phyloP scores from a whole-genome alignment of 129 eudicot species.

The Flaveria sonorensis region DNA sequence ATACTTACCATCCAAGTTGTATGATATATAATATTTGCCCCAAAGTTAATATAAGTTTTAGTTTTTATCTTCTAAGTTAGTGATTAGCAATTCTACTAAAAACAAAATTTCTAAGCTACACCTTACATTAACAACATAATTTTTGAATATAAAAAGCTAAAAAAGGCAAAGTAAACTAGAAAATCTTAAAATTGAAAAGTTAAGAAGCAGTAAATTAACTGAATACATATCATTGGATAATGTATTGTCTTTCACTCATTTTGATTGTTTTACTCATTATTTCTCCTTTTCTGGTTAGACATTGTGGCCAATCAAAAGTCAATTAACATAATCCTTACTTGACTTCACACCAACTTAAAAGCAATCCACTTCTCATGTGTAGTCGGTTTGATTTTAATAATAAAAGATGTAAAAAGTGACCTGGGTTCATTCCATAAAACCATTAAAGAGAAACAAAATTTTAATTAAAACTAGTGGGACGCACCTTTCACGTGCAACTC shows the following conservation, averaged over 20 bases:
- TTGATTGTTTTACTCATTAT: background rate
- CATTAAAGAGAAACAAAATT: too few relatives aligned
- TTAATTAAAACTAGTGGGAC: too few relatives aligned
- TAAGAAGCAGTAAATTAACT: background rate
- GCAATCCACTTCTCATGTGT: too few relatives aligned
- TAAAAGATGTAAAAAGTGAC: too few relatives aligned
- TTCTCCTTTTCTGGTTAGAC: slow-evolving; percentile 10
- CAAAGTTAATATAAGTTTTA: background rate
- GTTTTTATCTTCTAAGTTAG: background rate
- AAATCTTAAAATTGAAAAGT: slow-evolving; percentile 8
- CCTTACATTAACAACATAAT: background rate
- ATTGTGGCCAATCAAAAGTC: background rate
- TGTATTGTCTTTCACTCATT: background rate
- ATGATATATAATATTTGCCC: background rate
- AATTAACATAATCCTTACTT: background rate
- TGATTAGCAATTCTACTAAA: background rate
- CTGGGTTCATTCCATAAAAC: too few relatives aligned
- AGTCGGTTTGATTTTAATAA: background rate
- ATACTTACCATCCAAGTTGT: background rate
- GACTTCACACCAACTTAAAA: background rate
- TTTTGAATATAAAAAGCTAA: slow-evolving; percentile 6
- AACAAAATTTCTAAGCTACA: background rate
- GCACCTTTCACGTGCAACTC: too few relatives aligned
- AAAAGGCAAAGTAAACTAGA: background rate
- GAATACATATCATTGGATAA: slow-evolving; percentile 10